Conservation (phyloP, 306 rosid species). For the Ceratonia siliqua region DNA sequence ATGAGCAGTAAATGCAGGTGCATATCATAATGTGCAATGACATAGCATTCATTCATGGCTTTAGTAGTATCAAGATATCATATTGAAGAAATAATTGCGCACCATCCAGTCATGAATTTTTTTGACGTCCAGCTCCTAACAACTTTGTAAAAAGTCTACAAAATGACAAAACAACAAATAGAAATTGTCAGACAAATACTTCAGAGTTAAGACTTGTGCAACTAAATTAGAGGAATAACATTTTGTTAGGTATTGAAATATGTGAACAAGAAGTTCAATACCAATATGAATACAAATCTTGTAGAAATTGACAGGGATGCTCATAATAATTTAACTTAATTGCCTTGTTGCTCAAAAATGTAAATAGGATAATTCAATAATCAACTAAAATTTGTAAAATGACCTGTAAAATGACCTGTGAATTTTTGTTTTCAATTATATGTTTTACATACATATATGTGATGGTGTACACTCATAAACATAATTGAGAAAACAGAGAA, state of each 20-base stretch:
- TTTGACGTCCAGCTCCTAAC: slow-evolving; percentile 89
- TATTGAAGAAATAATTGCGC: slow-evolving; percentile 33
- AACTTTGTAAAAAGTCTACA: slow-evolving; percentile 81
- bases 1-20: not conserved
- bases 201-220: not conserved
- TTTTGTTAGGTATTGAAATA: not conserved
- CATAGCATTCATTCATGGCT: slow-evolving; percentile 5
- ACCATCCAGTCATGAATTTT: slow-evolving; percentile 95
- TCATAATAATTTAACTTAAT: not conserved
- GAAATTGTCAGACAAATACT: slow-evolving; percentile 29
- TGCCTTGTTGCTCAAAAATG: not conserved
- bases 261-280: not conserved
- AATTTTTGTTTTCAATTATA: too few species aligned
- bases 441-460: too few species aligned
- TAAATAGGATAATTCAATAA: too few species aligned
- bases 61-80: slow-evolving; percentile 2
- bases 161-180: slow-evolving; percentile 23
- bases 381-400: too few species aligned
- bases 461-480: too few species aligned
- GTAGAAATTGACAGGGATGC: not conserved
- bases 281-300: not conserved
- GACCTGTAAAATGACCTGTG: too few species aligned
- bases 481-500: too few species aligned
- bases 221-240: slow-evolving; percentile 1
- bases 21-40: not conserved